phyloP scores from a whole-genome alignment of 2,329 filamentous ascomycete genomes.

The Monosporascus cannonballus region DNA sequence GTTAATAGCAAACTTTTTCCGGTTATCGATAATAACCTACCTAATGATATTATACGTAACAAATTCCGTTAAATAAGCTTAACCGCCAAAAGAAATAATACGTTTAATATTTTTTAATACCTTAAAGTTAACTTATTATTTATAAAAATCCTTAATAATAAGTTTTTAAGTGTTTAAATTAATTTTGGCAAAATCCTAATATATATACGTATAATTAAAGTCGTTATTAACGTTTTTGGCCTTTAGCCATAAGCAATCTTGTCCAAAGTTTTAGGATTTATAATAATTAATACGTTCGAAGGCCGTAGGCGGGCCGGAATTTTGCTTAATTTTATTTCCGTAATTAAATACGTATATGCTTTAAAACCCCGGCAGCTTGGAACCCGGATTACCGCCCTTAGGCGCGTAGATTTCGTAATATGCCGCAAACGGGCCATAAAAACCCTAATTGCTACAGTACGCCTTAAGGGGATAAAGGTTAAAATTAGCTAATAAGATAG shows the following conservation, averaged over 20 bases:
- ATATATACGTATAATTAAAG: neutral
- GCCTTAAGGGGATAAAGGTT: constrained; percentile 5
- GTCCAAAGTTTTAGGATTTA: constrained; percentile 2
- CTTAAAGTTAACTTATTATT: constrained; percentile 13
- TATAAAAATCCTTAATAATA: constrained; percentile 1
- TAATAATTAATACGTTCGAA: constrained; percentile 1
- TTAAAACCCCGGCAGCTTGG: neutral
- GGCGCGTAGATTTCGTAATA: constrained; percentile 22
- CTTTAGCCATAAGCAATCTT: neutral
- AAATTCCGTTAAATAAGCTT: constrained; percentile 10
- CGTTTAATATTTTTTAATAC: constrained; percentile 7
- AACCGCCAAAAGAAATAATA: constrained; percentile 15
- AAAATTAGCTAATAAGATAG: constrained; percentile 1
- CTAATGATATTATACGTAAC: constrained; percentile 14
- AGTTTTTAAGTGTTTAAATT: neutral
- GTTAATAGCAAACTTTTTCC: constrained; percentile 11
- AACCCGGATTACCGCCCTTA: constrained; percentile 7
- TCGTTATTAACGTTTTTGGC: neutral
- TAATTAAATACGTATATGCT: constrained; percentile 6
- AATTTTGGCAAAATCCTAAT: neutral
- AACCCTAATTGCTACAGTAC: constrained; percentile 7
- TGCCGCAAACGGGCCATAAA: constrained; percentile 27
- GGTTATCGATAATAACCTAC: constrained; percentile 4
- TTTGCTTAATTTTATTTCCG: constrained; percentile 4
- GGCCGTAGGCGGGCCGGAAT: neutral